Evolutionary conservation across 495 filamentous ascomycete species (phyloP).

Genomic region (Aspergillus funiculosus): DNA sequence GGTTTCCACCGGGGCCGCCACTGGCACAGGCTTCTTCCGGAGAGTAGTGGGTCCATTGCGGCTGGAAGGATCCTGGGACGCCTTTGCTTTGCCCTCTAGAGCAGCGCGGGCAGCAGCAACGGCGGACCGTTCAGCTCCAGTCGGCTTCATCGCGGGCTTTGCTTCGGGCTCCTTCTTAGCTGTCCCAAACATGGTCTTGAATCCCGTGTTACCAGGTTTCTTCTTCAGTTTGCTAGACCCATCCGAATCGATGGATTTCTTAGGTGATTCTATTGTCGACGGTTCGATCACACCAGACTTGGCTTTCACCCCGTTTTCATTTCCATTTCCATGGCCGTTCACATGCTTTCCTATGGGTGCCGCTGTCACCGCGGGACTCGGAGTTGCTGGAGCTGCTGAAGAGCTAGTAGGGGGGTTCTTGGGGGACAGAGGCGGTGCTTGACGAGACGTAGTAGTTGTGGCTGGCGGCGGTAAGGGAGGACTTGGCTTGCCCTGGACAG

Average conservation of each 20-base stretch:
- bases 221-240: slow-evolving; percentile 43
- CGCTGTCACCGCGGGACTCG: slow-evolving; percentile 1
- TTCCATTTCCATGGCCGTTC: too few relatives aligned
- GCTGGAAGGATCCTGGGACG: slow-evolving; percentile 28
- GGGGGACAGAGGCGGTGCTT: slow-evolving; percentile 27
- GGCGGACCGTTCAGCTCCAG: slow-evolving; percentile 32
- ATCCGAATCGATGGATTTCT: slow-evolving; percentile 27
- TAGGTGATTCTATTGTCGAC: slow-evolving; percentile 22
- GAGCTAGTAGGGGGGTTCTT: slow-evolving; percentile 19
- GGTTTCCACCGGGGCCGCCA: slow-evolving; percentile 17
- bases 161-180: slow-evolving; percentile 31
- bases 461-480: slow-evolving; percentile 12
- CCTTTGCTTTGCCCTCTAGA: slow-evolving; percentile 39
- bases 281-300: slow-evolving; percentile 23
- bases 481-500: slow-evolving; percentile 7
- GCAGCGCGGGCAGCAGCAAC: slow-evolving; percentile 50
- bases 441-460: slow-evolving; percentile 23
- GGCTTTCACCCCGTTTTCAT: slow-evolving; percentile 4
- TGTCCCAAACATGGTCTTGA: slow-evolving; percentile 45
- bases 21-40: slow-evolving; percentile 37
- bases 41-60: slow-evolving; percentile 24
- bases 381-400: slow-evolving; percentile 7
- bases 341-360: too few relatives aligned
- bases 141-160: slow-evolving; percentile 34
- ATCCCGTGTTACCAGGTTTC: slow-evolving; percentile 40